Evolutionary conservation across 192 early-diverging fungal species (phyloP), one percentile per base, ranked within the genome.

Genomic region (Podila horticola): DNA sequence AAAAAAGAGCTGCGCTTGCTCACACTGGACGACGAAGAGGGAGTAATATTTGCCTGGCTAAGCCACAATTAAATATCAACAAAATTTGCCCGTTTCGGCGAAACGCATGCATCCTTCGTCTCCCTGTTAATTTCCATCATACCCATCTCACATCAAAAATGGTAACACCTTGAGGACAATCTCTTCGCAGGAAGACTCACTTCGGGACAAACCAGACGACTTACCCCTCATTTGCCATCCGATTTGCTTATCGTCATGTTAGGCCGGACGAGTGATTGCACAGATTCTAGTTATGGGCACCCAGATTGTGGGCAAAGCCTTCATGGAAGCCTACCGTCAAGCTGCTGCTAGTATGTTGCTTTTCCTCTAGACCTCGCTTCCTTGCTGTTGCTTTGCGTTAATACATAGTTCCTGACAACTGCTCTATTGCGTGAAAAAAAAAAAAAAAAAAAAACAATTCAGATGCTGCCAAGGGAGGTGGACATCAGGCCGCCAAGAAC

Each of bases 281-380:
- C 93, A 95, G 84, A 88, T 95, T 75, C 69, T 95, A 41, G 74
- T 92, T n/a, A 89, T 89, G 59, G 94, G 95, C 58, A 85, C 91
- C 9, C 92, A 92, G 69, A 94, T 99, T 82, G 84, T 97, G 49
- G 95, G 94, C 33, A 90, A 93, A 75, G 97, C 97, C 50, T 96
- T 97, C 81, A 90, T 95, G 65, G 97, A 95, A 63, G 97, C 97
- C 29, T 99, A 96, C 83, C 93, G 92, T 62, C 92, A 96, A 72
- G 96, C 95, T 19, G 89, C 93, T 68, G 91, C 91, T 55, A 93
- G 94, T 97, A 91, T 66, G 92, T 84, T 50, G 22, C 36, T 48
- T 58, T 55, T 5, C 26, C 51, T 26, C 9, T 66, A 34, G 7
- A 71, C 60, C 13, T 22, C 13, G 3, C 51, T 24, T 66, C 20